Conservation (phyloP, 495 filamentous ascomycete species). For the Chaetomidium leptoderma region DNA sequence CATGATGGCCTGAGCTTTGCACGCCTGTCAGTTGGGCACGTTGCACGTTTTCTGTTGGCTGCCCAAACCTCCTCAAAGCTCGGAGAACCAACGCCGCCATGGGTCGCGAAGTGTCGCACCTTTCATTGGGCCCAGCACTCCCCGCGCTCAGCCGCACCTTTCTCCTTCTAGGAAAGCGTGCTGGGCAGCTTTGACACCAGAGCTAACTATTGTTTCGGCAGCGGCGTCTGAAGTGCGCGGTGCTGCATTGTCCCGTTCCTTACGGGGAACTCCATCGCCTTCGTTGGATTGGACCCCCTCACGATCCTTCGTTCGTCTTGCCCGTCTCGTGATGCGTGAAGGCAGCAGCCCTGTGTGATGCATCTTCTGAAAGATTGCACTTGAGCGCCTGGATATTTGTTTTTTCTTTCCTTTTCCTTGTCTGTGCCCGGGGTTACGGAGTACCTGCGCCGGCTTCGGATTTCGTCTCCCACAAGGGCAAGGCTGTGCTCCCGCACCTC, state of each 20-base stretch:
- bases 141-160: slow-evolving; percentile 13
- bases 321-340: background rate
- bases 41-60: background rate
- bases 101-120: background rate
- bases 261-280: background rate
- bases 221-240: too few species aligned
- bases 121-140: slow-evolving; percentile 8
- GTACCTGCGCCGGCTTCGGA: background rate
- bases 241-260: slow-evolving; percentile 8
- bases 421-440: background rate
- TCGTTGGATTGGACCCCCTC: background rate
- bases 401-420: too few species aligned
- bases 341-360: background rate
- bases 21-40: slow-evolving; percentile 9
- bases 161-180: slow-evolving; percentile 8
- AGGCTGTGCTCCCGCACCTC: too few species aligned
- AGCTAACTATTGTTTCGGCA: background rate
- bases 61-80: background rate
- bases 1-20: too few species aligned
- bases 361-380: background rate
- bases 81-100: background rate
- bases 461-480: too few species aligned
- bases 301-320: background rate
- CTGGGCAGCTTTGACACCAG: slow-evolving; percentile 1
- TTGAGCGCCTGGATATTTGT: background rate